Evolutionary conservation across 164 flowering plant species (phyloP), one percentile per base, ranked within the genome.

Genomic region (Platanus orientalis): DNA sequence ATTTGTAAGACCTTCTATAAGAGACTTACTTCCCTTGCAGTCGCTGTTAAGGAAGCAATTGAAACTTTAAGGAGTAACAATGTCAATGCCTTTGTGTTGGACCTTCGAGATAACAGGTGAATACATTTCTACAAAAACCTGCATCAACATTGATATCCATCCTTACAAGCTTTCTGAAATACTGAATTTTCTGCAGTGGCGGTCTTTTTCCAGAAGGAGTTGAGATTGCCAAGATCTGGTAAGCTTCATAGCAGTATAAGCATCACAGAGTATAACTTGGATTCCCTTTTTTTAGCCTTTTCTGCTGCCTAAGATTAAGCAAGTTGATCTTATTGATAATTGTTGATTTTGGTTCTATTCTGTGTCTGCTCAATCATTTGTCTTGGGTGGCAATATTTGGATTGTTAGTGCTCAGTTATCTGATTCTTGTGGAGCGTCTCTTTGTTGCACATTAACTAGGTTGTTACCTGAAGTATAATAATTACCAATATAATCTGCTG

Each of bases 201-300:
- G 99, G 99, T 48, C 90, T 88, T 63, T 94, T 94, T 62, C 99
- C 99, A 29, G 99, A 94, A 85, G 99, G 99, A 78, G 78, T 94
- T 68, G 93, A 94, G 83, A 88, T 86, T 70, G 99, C 99, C 26
- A 89, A 89, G 75, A 83, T 94, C 51, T 94, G 99, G 99, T 94
- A 81, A 70, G 88, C 70, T 74, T 54, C 51, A 17, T 60, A 32
- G 4, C 9, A 9, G 9, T 32, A 36, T 3, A 36, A 36, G 12
- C 1, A 36, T 36, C 7, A 36, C 12, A 36, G 42, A 3, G 36
- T 9, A 32, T 4, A 32, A 32, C 36, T 32, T 32, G 6, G 9
- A 32, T 32, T 32, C 6, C 36, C 0, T 36, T 36, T 10, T 36
- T 36, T 36, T 36, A 7, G 42, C 42, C 9, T 36, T 36, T 14